These are phyloP conservation scores for Solanum arcanum DNA, from an alignment of 257 asterid genomes.

Conservation along the genomic window DNA sequence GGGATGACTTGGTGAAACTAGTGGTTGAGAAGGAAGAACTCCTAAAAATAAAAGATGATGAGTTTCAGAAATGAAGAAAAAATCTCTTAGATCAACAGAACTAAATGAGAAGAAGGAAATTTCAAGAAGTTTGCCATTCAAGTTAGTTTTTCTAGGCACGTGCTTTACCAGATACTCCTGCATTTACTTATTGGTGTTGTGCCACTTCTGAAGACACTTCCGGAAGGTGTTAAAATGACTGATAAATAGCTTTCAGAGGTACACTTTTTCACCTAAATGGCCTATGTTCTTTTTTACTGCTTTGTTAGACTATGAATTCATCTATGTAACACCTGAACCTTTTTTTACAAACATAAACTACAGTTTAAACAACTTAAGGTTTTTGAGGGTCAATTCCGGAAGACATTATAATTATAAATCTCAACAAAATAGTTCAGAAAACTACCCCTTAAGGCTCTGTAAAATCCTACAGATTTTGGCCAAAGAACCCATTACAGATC, in stretches of 20 bases:
- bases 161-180: not conserved
- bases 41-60: constrained; percentile 39
- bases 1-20: constrained; percentile 66
- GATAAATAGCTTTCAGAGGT: constrained; percentile 93
- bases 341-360: not conserved
- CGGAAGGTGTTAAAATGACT: constrained; percentile 98
- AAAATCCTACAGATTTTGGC: not conserved
- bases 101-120: constrained; percentile 78
- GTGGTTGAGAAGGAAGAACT: constrained; percentile 56
- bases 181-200: constrained; percentile 35
- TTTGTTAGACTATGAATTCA: not conserved
- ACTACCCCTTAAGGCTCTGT: too few species aligned
- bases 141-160: constrained; percentile 20
- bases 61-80: constrained; percentile 54
- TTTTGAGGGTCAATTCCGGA: not conserved
- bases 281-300: not conserved
- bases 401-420: not conserved
- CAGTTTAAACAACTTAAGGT: not conserved
- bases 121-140: constrained; percentile 76
- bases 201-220: constrained; percentile 70
- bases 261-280: not conserved
- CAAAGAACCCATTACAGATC: not conserved
- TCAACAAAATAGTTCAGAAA: not conserved
- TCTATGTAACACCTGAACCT: not conserved
- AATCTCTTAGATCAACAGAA: constrained; percentile 57